phyloP scores from a whole-genome alignment of 2,329 filamentous ascomycete genomes.

The Claviceps humidiphila region DNA sequence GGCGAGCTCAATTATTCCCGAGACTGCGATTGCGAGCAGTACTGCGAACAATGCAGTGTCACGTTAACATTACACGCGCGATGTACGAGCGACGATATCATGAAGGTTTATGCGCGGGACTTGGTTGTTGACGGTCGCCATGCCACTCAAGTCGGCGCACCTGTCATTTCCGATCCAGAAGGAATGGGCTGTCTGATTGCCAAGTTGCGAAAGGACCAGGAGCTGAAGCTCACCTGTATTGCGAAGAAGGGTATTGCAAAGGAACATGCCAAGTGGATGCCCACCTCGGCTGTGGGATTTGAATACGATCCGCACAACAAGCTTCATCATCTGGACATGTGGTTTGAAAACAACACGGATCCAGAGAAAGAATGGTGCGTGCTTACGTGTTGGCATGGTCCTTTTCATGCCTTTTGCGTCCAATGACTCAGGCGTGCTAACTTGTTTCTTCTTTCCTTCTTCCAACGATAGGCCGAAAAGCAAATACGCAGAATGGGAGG shows the following conservation, averaged over 20 bases:
- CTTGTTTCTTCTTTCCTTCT: background rate
- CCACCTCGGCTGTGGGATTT: slow-evolving; percentile 82
- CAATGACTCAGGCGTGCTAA: background rate
- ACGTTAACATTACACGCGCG: slow-evolving; percentile 73
- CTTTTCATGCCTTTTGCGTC: background rate
- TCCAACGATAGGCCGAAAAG: slow-evolving; percentile 53
- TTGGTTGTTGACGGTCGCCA: slow-evolving; percentile 59
- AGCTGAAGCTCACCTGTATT: slow-evolving; percentile 79
- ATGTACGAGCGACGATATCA: slow-evolving; percentile 73
- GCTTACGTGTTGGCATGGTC: too few species aligned
- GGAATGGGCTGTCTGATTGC: slow-evolving; percentile 74
- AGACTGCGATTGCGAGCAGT: slow-evolving; percentile 93
- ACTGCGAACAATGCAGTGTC: slow-evolving; percentile 85
- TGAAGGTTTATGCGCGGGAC: slow-evolving; percentile 90
- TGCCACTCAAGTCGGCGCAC: slow-evolving; percentile 65
- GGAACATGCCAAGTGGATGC: slow-evolving; percentile 97
- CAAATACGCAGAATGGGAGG: slow-evolving; percentile 68
- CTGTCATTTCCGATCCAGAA: slow-evolving; percentile 73
- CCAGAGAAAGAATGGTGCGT: slow-evolving; percentile 70
- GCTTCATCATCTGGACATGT: slow-evolving; percentile 79
- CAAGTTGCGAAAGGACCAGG: slow-evolving; percentile 81
- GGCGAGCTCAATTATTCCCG: slow-evolving; percentile 75
- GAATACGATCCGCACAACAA: slow-evolving; percentile 99
- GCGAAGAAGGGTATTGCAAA: slow-evolving; percentile 98
- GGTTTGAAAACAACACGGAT: slow-evolving; percentile 71